Conservation (phyloP, 768 basidiomycete genomes). For the Cystobasidium tubakii region DNA sequence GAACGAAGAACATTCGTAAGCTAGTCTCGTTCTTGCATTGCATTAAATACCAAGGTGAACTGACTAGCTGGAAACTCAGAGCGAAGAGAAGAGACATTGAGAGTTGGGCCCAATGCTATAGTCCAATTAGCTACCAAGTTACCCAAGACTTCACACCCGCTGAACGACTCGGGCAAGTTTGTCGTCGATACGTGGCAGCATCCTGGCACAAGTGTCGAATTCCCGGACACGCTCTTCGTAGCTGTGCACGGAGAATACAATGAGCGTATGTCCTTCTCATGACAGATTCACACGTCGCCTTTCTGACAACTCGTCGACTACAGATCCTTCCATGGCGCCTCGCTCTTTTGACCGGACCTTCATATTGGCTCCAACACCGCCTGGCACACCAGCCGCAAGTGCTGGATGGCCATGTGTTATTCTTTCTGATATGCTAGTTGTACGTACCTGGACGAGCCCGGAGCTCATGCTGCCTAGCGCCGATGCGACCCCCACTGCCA, state of each 20-base stretch:
- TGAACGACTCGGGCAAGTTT: constrained; percentile 73
- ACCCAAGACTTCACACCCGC: constrained; percentile 76
- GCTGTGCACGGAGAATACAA: constrained; percentile 83
- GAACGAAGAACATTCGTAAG: constrained; percentile 41
- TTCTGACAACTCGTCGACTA: background rate
- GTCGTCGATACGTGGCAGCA: constrained; percentile 74
- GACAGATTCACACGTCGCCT: background rate
- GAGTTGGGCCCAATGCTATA: constrained; percentile 64
- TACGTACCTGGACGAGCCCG: constrained; percentile 75
- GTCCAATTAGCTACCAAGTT: constrained; percentile 60
- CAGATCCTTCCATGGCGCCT: constrained; percentile 68
- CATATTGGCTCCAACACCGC: constrained; percentile 70
- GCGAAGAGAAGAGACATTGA: constrained; percentile 55
- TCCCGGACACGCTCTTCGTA: constrained; percentile 57
- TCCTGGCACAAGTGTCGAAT: constrained; percentile 46
- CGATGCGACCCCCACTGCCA: constrained; percentile 44
- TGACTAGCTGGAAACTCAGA: constrained; percentile 37
- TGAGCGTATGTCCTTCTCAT: constrained; percentile 61
- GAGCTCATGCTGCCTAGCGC: constrained; percentile 52
- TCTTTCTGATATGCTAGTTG: constrained; percentile 76
- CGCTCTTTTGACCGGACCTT: constrained; percentile 92
- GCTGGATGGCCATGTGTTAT: constrained; percentile 86
- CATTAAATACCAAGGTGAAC: background rate
- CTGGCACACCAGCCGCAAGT: constrained; percentile 70
- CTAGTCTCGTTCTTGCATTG: background rate